A percentile compares a stretch with the other conserved stretches of the same genome.
Conservation (phyloP, 768 basidiomycete species). For the Lactarius quietus region DNA sequence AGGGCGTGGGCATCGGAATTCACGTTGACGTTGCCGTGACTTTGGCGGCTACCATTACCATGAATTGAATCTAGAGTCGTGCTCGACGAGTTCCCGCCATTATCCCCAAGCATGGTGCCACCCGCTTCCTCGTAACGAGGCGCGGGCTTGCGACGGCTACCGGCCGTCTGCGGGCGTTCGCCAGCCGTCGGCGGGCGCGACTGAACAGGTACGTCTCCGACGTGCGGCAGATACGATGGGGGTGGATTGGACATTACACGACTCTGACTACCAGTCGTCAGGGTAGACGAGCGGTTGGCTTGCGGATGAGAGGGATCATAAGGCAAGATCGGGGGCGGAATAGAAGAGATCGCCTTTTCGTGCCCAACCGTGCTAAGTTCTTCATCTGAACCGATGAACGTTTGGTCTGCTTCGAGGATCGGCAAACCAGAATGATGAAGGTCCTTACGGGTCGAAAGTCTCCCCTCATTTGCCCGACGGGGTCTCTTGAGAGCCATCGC, state of each 20-base stretch:
- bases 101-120: background rate
- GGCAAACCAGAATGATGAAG: background rate
- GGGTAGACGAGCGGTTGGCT: constrained; percentile 14
- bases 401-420: constrained; percentile 1
- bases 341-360: constrained; percentile 11
- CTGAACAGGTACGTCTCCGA: constrained; percentile 15
- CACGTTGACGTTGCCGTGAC: constrained; percentile 4
- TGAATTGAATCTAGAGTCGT: constrained; percentile 26
- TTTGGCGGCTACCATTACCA: background rate
- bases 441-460: constrained; percentile 4
- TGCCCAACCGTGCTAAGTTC: constrained; percentile 19
- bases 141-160: constrained; percentile 24
- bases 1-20: constrained; percentile 22
- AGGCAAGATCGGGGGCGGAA: background rate
- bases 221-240: background rate
- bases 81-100: constrained; percentile 23
- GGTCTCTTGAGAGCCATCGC: background rate
- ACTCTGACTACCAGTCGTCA: constrained; percentile 2
- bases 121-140: constrained; percentile 19
- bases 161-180: constrained; percentile 14
- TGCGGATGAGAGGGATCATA: background rate
- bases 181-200: too few species aligned
- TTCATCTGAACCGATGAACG: constrained; percentile 21
- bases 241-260: background rate
- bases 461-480: background rate